Evolutionary conservation across 345 rosid species (phyloP).

Genomic region (Citrus unshiu): DNA sequence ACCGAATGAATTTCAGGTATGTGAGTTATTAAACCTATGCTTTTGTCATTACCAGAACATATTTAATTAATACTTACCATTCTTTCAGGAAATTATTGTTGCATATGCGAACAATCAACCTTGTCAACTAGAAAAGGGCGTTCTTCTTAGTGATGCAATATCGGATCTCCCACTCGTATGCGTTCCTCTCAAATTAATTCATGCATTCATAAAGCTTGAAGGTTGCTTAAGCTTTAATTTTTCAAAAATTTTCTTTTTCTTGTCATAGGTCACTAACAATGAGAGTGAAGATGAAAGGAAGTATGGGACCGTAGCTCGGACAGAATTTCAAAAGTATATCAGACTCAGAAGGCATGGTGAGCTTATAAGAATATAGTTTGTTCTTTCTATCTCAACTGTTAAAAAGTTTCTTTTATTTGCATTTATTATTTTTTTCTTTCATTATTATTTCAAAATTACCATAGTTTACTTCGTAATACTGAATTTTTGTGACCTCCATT

Average conservation of each 20-base stretch:
- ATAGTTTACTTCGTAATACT: too few relatives aligned
- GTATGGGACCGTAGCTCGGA: conserved; percentile 16
- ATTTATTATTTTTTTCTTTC: too few relatives aligned
- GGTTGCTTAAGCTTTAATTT: not conserved
- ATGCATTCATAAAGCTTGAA: not conserved
- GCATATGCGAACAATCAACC: conserved; percentile 20
- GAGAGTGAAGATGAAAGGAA: conserved; percentile 21
- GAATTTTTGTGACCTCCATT: too few relatives aligned
- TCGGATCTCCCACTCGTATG: conserved; percentile 42
- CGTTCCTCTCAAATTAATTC: not conserved
- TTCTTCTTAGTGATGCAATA: conserved; percentile 37
- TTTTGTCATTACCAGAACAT: not conserved
- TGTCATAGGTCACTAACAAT: conserved; percentile 24
- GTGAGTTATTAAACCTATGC: not conserved
- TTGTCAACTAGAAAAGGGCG: conserved; percentile 23
- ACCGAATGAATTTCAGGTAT: conserved; percentile 42
- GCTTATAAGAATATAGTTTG: not conserved
- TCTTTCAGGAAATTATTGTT: conserved; percentile 28
- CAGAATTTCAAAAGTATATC: conserved; percentile 30
- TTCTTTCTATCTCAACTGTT: not conserved
- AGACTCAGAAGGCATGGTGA: conserved; percentile 23
- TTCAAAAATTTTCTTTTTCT: not conserved
- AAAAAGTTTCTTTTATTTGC: too few relatives aligned
- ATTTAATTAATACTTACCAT: not conserved
- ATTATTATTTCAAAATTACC: too few relatives aligned